Evolutionary conservation across 2,329 filamentous ascomycete genomes (phyloP).

Genomic region (Fusarium luffae): DNA sequence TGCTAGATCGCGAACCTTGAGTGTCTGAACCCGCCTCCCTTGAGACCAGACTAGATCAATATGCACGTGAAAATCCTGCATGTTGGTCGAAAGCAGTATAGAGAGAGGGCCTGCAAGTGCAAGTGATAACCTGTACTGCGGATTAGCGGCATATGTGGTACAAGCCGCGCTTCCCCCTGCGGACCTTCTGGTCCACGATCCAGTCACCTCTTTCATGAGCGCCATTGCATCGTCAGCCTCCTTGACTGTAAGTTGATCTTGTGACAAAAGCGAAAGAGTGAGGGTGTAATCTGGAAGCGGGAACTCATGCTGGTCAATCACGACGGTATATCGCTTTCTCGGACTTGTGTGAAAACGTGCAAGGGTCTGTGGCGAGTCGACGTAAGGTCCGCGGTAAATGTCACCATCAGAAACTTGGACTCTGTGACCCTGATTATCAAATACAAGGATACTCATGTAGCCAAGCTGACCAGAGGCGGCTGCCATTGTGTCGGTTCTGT

Average conservation of each 20-base stretch:
- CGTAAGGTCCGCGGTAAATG: slow-evolving; percentile 82
- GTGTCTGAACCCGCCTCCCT: slow-evolving; percentile 75
- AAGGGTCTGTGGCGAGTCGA: slow-evolving; percentile 93
- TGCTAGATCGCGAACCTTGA: slow-evolving; percentile 81
- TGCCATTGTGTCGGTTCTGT: slow-evolving; percentile 54
- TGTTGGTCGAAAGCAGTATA: slow-evolving; percentile 77
- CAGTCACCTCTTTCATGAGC: slow-evolving; percentile 67
- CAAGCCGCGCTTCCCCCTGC: slow-evolving; percentile 87
- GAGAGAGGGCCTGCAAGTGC: slow-evolving; percentile 69
- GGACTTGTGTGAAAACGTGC: slow-evolving; percentile 68
- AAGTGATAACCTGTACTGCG: slow-evolving; percentile 80
- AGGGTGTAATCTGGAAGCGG: slow-evolving; percentile 82
- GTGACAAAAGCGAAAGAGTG: slow-evolving; percentile 85
- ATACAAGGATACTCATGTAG: slow-evolving; percentile 89
- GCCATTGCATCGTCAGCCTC: slow-evolving; percentile 70
- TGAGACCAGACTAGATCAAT: slow-evolving; percentile 84
- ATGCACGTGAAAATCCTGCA: slow-evolving; percentile 78
- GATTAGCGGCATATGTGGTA: slow-evolving; percentile 82
- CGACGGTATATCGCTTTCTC: slow-evolving; percentile 65
- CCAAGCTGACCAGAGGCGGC: slow-evolving; percentile 69
- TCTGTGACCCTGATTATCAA: slow-evolving; percentile 74
- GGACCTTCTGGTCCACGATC: slow-evolving; percentile 80
- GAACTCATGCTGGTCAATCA: slow-evolving; percentile 82
- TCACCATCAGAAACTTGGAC: slow-evolving; percentile 80
- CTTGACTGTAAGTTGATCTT: slow-evolving; percentile 67